Conservation (phyloP, 2,329 filamentous ascomycete genomes). For the Xylariaceae sp. region DNA sequence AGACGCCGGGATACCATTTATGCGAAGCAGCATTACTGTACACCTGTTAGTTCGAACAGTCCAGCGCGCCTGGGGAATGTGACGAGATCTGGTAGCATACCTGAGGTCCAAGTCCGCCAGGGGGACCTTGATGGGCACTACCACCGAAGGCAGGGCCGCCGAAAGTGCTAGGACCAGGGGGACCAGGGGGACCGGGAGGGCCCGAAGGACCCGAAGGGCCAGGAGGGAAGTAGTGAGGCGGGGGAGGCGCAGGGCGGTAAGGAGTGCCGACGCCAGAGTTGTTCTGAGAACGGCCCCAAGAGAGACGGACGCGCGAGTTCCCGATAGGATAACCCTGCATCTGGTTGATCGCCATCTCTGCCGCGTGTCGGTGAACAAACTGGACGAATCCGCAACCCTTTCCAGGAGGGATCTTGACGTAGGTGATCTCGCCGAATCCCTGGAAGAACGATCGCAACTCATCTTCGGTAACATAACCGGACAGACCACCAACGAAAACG, state of each 20-base stretch:
- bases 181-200: conserved; percentile 29
- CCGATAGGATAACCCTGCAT: conserved; percentile 99
- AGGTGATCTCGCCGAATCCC: conserved; percentile 98
- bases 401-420: conserved; percentile 98
- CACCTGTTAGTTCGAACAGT: conserved; percentile 11
- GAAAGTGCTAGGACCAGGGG: conserved; percentile 27
- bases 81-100: conserved; percentile 17
- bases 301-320: conserved; percentile 94
- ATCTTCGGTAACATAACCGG: conserved; percentile 97
- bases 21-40: conserved; percentile 20
- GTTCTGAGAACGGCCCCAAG: conserved; percentile 98
- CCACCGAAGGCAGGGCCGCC: conserved; percentile 26
- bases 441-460: conserved; percentile 99
- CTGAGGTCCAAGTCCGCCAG: conserved; percentile 32
- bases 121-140: conserved; percentile 29
- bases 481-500: conserved; percentile 94
- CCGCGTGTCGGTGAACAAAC: conserved; percentile 96
- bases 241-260: conserved; percentile 79
- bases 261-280: conserved; percentile 97
- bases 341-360: conserved; percentile 99
- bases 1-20: conserved; percentile 33
- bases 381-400: conserved; percentile 99
- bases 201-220: conserved; percentile 29
- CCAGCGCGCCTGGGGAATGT: not conserved
- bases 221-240: conserved; percentile 33